Evolutionary conservation across 2,329 filamentous ascomycete species (phyloP).

Genomic region (Cytospora schulzeri): DNA sequence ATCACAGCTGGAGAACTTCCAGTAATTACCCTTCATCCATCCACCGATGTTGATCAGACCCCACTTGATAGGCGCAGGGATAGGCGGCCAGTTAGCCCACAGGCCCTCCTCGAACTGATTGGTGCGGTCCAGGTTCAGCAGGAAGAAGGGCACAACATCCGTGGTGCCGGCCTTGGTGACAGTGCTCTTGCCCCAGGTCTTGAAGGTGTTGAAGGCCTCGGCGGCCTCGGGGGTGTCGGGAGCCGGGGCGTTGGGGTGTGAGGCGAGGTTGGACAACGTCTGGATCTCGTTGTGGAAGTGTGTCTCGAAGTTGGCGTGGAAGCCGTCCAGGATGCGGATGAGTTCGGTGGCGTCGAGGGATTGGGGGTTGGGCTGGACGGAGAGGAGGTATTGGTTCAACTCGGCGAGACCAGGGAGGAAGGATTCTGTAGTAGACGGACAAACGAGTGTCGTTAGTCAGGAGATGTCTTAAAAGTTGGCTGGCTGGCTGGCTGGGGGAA

Average conservation of each 20-base stretch:
- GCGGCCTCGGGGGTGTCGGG: constrained; percentile 48
- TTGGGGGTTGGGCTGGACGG: constrained; percentile 41
- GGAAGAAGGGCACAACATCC: constrained; percentile 66
- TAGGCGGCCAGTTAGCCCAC: constrained; percentile 67
- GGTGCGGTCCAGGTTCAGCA: constrained; percentile 63
- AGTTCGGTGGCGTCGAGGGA: constrained; percentile 50
- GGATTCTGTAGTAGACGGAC: constrained; percentile 36
- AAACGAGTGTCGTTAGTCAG: background rate
- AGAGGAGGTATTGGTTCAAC: constrained; percentile 55
- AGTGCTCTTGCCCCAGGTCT: constrained; percentile 64
- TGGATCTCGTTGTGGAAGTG: constrained; percentile 60
- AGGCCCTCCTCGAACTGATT: constrained; percentile 54
- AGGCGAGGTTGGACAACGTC: constrained; percentile 52
- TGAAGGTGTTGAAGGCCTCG: constrained; percentile 54
- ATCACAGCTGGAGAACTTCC: constrained; percentile 68
- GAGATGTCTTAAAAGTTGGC: background rate
- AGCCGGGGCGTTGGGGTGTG: constrained; percentile 53
- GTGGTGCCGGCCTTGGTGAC: constrained; percentile 61
- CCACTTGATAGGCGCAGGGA: constrained; percentile 63
- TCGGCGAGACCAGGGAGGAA: constrained; percentile 55
- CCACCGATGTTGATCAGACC: constrained; percentile 60
- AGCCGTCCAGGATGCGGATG: constrained; percentile 51
- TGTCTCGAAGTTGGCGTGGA: constrained; percentile 52
- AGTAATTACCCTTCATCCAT: constrained; percentile 58
- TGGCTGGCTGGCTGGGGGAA: background rate